Evolutionary conservation across 1,284 basidiomycete genomes (phyloP), one percentile per base, ranked within the genome.

Genomic region (Ceratobasidium papillatum): DNA sequence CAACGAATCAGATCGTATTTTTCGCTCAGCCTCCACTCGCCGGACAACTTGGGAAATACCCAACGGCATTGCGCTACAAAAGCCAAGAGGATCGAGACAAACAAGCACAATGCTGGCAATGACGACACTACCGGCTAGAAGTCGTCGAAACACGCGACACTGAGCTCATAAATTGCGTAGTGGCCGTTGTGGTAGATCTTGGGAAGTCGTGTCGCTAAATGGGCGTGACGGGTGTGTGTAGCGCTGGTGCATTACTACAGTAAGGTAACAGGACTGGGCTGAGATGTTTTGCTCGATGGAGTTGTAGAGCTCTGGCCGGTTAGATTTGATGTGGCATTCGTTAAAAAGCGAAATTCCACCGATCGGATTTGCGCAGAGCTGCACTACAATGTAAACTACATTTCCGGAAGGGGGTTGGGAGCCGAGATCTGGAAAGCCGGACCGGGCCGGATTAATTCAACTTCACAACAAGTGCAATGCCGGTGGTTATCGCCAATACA

Each of bases 181-280:
- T 8, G n/a, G 58, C n/a, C 58, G 58, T 61, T 32, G 58, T 61
- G 58, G 58, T 41, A 61, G 58, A 43, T 43, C 34, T n/a, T 5
- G 25, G 5, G 58, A 61, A 61, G 36, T 19, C 3, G 58, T n/a
- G 58, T 41, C 22, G 38, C n/a, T 43, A 43, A 27, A 43, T 22
- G 30, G 54, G 41, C 25, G 58, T 61, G 41, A 61, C 58, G n/a
- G 52, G 27, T 41, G 14, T 41, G 38, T 41, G 38, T 14, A 41
- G n/a, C n/a, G n/a, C n/a, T n/a, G n/a, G n/a, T n/a, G n/a, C n/a
- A n/a, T 49, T 49, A 43, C 17, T 43, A 43, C 8, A 43, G 47
- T 49, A 19, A 49, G 47, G 22, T 49, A 49, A 49, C 22, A 49
- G 17, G n/a, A n/a, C n/a, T n/a, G n/a, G n/a, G n/a, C n/a, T n/a